Base-by-base conservation (phyloP, 208 protist species). In the Leishmania lainsoni region DNA sequence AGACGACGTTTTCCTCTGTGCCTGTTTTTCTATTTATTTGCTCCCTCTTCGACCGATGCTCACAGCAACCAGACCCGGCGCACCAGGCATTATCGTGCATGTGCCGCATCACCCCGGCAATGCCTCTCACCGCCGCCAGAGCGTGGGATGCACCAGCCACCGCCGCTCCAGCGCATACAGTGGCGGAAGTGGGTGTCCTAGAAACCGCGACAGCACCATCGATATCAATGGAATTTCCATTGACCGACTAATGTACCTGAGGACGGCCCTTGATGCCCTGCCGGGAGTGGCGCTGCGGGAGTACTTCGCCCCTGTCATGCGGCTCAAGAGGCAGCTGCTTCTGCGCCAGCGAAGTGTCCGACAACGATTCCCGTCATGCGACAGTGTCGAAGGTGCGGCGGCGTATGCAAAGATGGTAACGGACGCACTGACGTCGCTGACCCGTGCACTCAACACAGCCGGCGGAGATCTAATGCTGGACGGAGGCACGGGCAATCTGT, bases 201-300 rank as follows among this genome's bases (percentile, higher is more conserved):
- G n/a, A 10, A 35, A n/a, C 20, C 26, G 66, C n/a, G 59, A 83
- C 35, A 63, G 9, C 49, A 20, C 22, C 51, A 26, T 65, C 5
- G 79, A 82, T 35, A 32, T 86, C n/a, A 61, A 82, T 58, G 88
- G 87, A 17, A 83, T 94, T 73, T 80, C 90, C 26, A 71, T 91
- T 22, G 94, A 97, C 48, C 90, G 94, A 0, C 72, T 94, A n/a
- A 87, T 87, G n/a, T 95, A 93, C 85, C 88, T 97, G 17, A 91
- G 90, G 81, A 97, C 94, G n/a, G 91, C 94, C 58, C 90, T 97
- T 17, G 84, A 87, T 72, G 91, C 92, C 39, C 29, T 95, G 51
- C 91, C 92, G 0, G 94, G 94, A 22, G 83, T 86, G 42, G 80
- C 90, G 8, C 85, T 97, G 66, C 90, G 90, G 9, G 80, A 89